These are phyloP conservation scores for Cystobasidium onofrii DNA, from an alignment of 768 basidiomycete species.

Conservation along the genomic window DNA sequence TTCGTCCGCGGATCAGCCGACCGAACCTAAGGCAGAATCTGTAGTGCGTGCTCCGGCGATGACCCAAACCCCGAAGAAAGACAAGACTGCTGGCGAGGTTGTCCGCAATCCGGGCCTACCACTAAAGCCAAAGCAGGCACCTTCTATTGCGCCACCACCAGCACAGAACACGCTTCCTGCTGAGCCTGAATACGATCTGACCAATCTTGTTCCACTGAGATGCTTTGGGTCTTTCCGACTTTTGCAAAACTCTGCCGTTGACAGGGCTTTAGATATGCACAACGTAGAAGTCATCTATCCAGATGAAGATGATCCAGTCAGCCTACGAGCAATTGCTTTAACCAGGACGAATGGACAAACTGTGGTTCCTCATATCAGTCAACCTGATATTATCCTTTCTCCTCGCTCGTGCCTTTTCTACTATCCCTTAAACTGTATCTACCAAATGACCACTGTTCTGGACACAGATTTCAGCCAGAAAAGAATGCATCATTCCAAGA, in stretches of 20 bases:
- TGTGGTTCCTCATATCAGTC: not conserved
- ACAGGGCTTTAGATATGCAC: not conserved
- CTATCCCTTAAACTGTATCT: not conserved
- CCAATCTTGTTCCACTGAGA: not conserved
- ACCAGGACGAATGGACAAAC: not conserved
- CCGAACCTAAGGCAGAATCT: not conserved
- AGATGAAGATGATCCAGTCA: not conserved
- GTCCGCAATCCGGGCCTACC: not conserved
- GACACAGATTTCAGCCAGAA: not conserved
- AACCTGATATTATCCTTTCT: conserved; percentile 14
- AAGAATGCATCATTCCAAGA: not conserved
- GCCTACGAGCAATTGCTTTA: not conserved
- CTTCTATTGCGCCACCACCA: not conserved
- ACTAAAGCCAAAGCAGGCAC: not conserved
- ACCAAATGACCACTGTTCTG: not conserved
- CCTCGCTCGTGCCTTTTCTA: conserved; percentile 14
- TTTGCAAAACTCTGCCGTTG: not conserved
- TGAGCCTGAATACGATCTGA: not conserved
- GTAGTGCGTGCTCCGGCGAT: not conserved
- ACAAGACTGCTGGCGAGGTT: not conserved
- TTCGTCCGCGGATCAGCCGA: not conserved
- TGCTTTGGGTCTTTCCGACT: conserved; percentile 21
- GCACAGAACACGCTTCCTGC: not conserved
- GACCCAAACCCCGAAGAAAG: not conserved
- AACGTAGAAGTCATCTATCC: conserved; percentile 13